Evolutionary conservation across 495 filamentous ascomycete genomes (phyloP).

Genomic region (Talaromyces trachyspermus): DNA sequence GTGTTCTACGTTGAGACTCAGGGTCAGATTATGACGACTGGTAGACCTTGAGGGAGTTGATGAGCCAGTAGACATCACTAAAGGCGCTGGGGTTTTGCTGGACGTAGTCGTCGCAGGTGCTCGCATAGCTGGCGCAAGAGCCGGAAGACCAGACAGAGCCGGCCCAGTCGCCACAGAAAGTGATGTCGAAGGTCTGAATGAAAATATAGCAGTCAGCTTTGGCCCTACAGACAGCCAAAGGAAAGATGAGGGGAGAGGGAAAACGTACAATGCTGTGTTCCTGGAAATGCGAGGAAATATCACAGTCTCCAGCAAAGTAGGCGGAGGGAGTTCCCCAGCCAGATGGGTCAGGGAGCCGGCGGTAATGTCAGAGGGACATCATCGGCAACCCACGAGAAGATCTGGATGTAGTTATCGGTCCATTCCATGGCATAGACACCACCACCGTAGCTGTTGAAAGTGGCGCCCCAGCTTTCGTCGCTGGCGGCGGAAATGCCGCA

Average conservation of each 20-base stretch:
- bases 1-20: too few species aligned
- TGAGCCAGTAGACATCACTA: constrained; percentile 56
- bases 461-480: constrained; percentile 40
- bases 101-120: constrained; percentile 54
- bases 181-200: constrained; percentile 51
- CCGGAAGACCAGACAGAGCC: constrained; percentile 33
- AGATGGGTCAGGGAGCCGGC: constrained; percentile 45
- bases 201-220: constrained; percentile 1
- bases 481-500: constrained; percentile 40
- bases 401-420: constrained; percentile 48
- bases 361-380: constrained; percentile 46
- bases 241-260: not conserved
- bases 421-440: constrained; percentile 61
- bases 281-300: constrained; percentile 52
- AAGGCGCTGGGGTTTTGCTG: constrained; percentile 56
- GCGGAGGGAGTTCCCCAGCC: constrained; percentile 53
- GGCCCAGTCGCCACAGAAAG: constrained; percentile 63
- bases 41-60: constrained; percentile 60
- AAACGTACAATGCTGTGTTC: constrained; percentile 52
- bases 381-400: constrained; percentile 53
- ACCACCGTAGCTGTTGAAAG: constrained; percentile 51
- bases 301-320: constrained; percentile 51
- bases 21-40: too few species aligned
- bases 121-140: constrained; percentile 28
- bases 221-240: not conserved